Base-by-base conservation (phyloP, 2,329 filamentous ascomycete species). In the Davidsoniella virescens region DNA sequence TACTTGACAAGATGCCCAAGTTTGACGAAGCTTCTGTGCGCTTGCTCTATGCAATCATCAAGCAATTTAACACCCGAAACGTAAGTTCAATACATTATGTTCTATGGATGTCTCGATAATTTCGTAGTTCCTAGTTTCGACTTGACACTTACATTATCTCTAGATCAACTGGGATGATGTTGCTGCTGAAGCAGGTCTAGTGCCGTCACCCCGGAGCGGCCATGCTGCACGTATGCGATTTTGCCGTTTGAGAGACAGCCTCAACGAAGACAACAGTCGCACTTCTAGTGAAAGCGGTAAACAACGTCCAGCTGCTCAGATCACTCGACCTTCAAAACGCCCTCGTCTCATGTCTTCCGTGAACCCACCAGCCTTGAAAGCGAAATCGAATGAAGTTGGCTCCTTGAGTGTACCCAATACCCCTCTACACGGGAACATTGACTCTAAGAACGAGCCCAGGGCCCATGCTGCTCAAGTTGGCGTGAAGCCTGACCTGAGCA, bases 121-220 rank as follows among this genome's bases (percentile, higher is more conserved):
- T 44, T 16, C 9, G 3, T 12, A 20, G 18, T 16, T 43, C 9
- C 20, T 33, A 33, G 4, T 33, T 33, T 12, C 9, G 8, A 33
- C 29, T 23, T 33, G 29, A 9, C 29, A 9, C 29, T 33, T 10
- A 33, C 29, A 44, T 18, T 20, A 18, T 45, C 16, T 45, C 16
- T 45, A 45, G 43, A 12, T 45, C 18, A 18, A 45, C 26, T 45
- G 43, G 43, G 43, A 45, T 9, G 25, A 18, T 33, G 43, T 45
- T 29, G 43, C 42, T 42, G 39, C 7, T 16, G 16, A 42, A n/a
- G 16, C 20, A 10, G 20, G 20, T 17, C 16, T 18, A 10, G 39
- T 42, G 3, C 16, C 16, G 9, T 10, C 16, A n/a, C 2, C 42
- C 4, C n/a, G 36, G 14, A 45, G 25, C 29, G 23, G 43, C 3